A percentile compares a stretch with the other conserved stretches of the same genome.
These are phyloP conservation scores for Ganoderma boninense DNA, from an alignment of 1,284 basidiomycete species.

Conservation along the genomic window DNA sequence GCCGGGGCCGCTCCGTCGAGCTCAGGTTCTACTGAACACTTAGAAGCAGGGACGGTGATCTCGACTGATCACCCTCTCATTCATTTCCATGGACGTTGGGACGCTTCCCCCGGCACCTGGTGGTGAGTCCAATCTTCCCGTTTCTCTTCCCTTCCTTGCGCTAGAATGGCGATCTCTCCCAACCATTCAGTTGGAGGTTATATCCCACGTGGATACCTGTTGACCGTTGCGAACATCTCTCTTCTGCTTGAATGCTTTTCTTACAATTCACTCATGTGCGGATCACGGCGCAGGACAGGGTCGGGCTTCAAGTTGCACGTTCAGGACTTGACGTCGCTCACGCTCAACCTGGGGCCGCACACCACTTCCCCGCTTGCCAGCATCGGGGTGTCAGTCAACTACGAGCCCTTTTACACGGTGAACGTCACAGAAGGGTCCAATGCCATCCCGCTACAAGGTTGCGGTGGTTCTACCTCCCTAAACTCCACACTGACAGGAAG, in stretches of 20 bases:
- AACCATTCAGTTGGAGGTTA: too few species aligned
- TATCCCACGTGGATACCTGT: neutral
- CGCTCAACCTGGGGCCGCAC: conserved; percentile 56
- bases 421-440: conserved; percentile 60
- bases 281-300: conserved; percentile 51
- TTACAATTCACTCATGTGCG: neutral
- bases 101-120: conserved; percentile 48
- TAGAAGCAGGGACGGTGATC: conserved; percentile 27
- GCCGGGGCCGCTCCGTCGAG: conserved; percentile 4
- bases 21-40: neutral
- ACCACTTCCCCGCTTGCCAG: conserved; percentile 56
- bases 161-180: neutral
- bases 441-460: conserved; percentile 47
- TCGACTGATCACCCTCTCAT: conserved; percentile 43
- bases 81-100: conserved; percentile 50
- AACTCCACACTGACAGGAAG: neutral
- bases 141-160: neutral
- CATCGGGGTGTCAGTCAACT: conserved; percentile 59
- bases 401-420: conserved; percentile 53
- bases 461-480: neutral
- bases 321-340: conserved; percentile 51
- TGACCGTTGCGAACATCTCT: neutral
- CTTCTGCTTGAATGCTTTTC: neutral
- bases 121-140: conserved; percentile 39
- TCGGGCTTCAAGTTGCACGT: conserved; percentile 63